Conservation (phyloP, 2,329 filamentous ascomycete species). For the Escovopsis sp. region DNA sequence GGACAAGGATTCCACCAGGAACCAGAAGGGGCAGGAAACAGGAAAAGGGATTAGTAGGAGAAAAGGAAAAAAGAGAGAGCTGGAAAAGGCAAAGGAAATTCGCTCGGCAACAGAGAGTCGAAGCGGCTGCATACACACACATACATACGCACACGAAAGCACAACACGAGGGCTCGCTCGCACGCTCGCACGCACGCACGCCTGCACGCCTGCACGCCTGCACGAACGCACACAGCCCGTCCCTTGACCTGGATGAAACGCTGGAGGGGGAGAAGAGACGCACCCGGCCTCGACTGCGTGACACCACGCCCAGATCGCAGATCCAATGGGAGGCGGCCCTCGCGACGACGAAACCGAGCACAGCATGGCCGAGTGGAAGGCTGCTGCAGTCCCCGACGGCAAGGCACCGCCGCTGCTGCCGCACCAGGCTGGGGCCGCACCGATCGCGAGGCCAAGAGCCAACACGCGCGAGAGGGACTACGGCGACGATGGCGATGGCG, state of each 20-base stretch:
- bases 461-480: conserved; percentile 16
- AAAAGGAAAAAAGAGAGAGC: neutral
- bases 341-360: neutral
- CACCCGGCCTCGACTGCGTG: conserved; percentile 2
- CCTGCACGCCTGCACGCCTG: no score
- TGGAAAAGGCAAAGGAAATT: no score
- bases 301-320: conserved; percentile 1
- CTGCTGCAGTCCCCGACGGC: conserved; percentile 13
- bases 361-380: conserved; percentile 20
- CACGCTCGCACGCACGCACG: no score
- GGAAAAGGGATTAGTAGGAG: neutral
- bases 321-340: conserved; percentile 4
- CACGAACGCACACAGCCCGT: no score
- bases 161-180: no score
- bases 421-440: no score
- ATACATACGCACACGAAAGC: no score
- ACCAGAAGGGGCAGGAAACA: neutral
- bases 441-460: conserved; percentile 12
- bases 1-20: no score
- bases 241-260: no score
- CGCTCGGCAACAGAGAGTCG: no score
- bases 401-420: conserved; percentile 14
- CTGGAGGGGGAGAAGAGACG: no score
- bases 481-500: conserved; percentile 5
- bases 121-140: no score